phyloP scores from a whole-genome alignment of 192 early-diverging fungal species.

The Martensiomyces pterosporus region DNA sequence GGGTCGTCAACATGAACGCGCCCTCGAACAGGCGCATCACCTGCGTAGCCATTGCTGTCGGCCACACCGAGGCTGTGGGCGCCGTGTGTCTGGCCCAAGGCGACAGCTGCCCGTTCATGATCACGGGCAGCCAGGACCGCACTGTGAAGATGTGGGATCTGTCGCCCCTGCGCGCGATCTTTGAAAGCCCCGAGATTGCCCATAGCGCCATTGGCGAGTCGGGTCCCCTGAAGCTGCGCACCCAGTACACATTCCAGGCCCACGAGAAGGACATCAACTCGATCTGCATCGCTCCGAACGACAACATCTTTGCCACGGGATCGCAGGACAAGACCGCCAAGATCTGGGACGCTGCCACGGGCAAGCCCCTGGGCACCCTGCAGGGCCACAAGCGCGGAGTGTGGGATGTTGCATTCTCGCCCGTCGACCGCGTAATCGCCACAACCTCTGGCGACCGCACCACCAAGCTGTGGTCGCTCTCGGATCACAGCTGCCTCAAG shows the following conservation, averaged over 20 bases:
- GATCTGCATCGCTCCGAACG: constrained; percentile 85
- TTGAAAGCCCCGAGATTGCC: constrained; percentile 18
- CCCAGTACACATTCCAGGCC: constrained; percentile 85
- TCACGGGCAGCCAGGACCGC: constrained; percentile 89
- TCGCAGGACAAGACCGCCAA: constrained; percentile 96
- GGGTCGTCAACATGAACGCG: constrained; percentile 66
- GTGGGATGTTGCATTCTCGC: constrained; percentile 91
- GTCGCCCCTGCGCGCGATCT: constrained; percentile 38
- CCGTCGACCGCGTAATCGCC: constrained; percentile 90
- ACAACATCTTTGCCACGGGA: constrained; percentile 87
- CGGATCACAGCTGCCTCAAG: constrained; percentile 83
- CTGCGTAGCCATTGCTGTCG: constrained; percentile 69
- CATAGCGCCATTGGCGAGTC: constrained; percentile 5
- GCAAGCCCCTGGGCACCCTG: constrained; percentile 71
- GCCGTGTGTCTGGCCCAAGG: constrained; percentile 78
- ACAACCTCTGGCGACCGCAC: constrained; percentile 93
- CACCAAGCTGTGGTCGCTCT: constrained; percentile 90
- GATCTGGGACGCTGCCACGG: constrained; percentile 82
- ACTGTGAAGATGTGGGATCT: constrained; percentile 95
- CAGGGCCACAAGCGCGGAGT: constrained; percentile 94
- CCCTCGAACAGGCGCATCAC: constrained; percentile 55
- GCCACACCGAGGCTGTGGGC: constrained; percentile 91
- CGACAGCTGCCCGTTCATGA: constrained; percentile 55
- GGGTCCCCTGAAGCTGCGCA: constrained; percentile 29
- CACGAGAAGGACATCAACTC: constrained; percentile 98